Conservation (phyloP, 257 asterid genomes). For the Nicotiana attenuata region DNA sequence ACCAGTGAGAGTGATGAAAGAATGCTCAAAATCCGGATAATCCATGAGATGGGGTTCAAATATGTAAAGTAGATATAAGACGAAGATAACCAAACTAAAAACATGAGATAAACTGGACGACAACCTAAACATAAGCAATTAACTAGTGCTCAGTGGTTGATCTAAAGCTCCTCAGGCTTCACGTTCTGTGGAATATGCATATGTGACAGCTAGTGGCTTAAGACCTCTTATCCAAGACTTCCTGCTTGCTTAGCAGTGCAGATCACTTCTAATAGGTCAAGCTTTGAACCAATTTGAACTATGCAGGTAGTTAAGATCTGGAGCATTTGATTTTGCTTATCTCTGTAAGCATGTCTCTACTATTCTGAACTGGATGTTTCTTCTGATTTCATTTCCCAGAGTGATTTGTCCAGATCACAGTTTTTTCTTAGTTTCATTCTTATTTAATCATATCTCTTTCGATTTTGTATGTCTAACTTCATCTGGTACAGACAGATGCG, state of each 20-base stretch:
- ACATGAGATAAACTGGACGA: not conserved
- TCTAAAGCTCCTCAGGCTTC: not conserved
- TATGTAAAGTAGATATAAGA: not conserved
- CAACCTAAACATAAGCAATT: not conserved
- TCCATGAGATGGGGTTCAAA: not conserved
- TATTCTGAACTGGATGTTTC: conserved; percentile 3
- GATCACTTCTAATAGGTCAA: not conserved
- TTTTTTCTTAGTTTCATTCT: not conserved
- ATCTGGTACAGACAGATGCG: conserved; percentile 32
- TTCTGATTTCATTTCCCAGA: not conserved
- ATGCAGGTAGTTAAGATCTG: not conserved
- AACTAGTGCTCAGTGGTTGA: not conserved
- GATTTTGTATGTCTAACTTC: conserved; percentile 16
- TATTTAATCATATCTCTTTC: not conserved
- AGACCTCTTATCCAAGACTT: not conserved
- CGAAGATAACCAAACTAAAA: not conserved
- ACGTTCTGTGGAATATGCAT: not conserved
- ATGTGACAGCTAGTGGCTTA: not conserved
- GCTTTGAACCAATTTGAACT: not conserved
- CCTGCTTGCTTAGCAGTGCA: not conserved
- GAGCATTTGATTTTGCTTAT: not conserved
- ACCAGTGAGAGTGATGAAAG: not conserved
- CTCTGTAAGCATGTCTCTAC: not conserved
- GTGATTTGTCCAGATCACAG: not conserved
- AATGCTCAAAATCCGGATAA: not conserved